phyloP scores from a whole-genome alignment of 2,329 filamentous ascomycete species.

The Calonectria ilicicola region DNA sequence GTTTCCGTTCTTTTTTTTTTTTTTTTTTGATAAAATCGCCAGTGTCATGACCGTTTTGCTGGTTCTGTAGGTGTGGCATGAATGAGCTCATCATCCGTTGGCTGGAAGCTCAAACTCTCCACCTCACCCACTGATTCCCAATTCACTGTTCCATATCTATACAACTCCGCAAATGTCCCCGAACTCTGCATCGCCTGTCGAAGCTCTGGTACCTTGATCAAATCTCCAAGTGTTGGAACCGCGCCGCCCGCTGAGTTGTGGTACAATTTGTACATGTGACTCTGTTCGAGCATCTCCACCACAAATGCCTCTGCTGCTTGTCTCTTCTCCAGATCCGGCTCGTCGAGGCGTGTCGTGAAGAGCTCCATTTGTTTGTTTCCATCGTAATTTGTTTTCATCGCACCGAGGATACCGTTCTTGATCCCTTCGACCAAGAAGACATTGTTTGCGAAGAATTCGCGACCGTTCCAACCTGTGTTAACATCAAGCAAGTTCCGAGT shows the following conservation, averaged over 20 bases:
- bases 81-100: slow-evolving; percentile 34
- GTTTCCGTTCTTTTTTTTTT: too few species aligned
- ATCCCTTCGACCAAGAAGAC: slow-evolving; percentile 48
- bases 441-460: slow-evolving; percentile 47
- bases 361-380: slow-evolving; percentile 46
- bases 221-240: slow-evolving; percentile 46
- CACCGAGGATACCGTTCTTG: slow-evolving; percentile 47
- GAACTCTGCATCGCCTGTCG: slow-evolving; percentile 45
- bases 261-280: slow-evolving; percentile 52
- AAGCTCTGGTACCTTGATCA: slow-evolving; percentile 43
- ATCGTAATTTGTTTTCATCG: slow-evolving; percentile 44
- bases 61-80: slow-evolving; percentile 27
- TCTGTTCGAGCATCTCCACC: slow-evolving; percentile 48
- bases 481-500: slow-evolving; percentile 47
- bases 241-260: slow-evolving; percentile 49
- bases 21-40: background rate
- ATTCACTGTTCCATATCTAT: slow-evolving; percentile 49
- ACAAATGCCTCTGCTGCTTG: slow-evolving; percentile 46
- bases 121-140: slow-evolving; percentile 46
- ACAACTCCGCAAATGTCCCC: slow-evolving; percentile 50
- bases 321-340: slow-evolving; percentile 43
- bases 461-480: slow-evolving; percentile 46
- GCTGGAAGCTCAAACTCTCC: slow-evolving; percentile 38
- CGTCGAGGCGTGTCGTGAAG: slow-evolving; percentile 47
- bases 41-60: background rate